phyloP scores from a whole-genome alignment of 2,329 filamentous ascomycete genomes.

The Incumbomyces delicatus region DNA sequence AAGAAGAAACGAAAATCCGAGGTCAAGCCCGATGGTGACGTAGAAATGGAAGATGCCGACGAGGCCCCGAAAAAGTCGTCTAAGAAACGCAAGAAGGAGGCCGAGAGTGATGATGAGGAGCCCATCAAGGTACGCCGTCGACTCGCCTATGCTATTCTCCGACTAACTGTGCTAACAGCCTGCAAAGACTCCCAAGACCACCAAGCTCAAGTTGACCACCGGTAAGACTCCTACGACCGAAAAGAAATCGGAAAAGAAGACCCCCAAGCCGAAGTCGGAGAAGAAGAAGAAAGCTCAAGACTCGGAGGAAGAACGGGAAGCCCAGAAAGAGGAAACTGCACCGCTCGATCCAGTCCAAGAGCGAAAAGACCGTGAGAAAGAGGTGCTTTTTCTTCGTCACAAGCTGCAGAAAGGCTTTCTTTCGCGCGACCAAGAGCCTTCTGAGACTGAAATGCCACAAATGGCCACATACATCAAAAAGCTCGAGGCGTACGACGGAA shows the following conservation, averaged over 20 bases:
- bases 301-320: conserved; percentile 47
- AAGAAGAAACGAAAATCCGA: conserved; percentile 40
- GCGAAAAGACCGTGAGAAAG: conserved; percentile 46
- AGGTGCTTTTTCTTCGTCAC: conserved; percentile 85
- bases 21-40: conserved; percentile 32
- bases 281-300: conserved; percentile 51
- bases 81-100: conserved; percentile 75
- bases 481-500: conserved; percentile 61
- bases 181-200: conserved; percentile 56
- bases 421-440: conserved; percentile 71
- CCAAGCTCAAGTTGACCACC: conserved; percentile 43
- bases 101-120: conserved; percentile 61
- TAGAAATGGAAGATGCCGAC: conserved; percentile 37
- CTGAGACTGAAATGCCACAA: conserved; percentile 53
- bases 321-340: conserved; percentile 41
- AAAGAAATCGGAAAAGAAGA: conserved; percentile 40
- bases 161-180: conserved; percentile 32
- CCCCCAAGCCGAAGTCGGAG: conserved; percentile 44
- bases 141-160: background rate
- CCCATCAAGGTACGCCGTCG: conserved; percentile 50
- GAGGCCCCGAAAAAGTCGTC: conserved; percentile 44
- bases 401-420: conserved; percentile 91
- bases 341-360: conserved; percentile 46
- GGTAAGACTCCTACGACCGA: conserved; percentile 48
- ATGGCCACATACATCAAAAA: conserved; percentile 48